phyloP scores from a whole-genome alignment of 2,329 filamentous ascomycete genomes.

The Tetracladium maxilliforme region DNA sequence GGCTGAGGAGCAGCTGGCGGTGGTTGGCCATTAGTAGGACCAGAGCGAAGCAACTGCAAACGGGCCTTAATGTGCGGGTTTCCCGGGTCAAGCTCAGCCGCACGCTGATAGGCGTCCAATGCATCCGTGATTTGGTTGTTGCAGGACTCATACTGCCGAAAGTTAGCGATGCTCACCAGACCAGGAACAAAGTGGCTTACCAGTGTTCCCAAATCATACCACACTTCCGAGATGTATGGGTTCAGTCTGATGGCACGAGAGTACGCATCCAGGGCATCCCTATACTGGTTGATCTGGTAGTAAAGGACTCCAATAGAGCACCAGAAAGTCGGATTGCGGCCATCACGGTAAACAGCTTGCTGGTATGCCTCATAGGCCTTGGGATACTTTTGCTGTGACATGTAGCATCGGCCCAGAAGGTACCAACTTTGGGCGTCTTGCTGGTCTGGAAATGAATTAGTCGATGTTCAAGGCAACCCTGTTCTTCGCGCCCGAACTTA shows the following conservation, averaged over 20 bases:
- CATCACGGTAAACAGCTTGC: conserved; percentile 95
- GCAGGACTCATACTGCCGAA: conserved; percentile 76
- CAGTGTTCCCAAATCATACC: conserved; percentile 94
- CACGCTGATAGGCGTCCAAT: conserved; percentile 86
- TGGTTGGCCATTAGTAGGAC: conserved; percentile 55
- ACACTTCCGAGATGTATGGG: conserved; percentile 96
- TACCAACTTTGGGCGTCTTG: conserved; percentile 98
- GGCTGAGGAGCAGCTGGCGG: conserved; percentile 74
- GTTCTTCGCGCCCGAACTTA: too few relatives aligned
- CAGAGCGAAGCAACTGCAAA: conserved; percentile 74
- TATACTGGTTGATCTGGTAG: conserved; percentile 99
- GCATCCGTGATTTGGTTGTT: conserved; percentile 98
- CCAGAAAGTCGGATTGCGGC: conserved; percentile 97
- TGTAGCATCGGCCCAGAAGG: conserved; percentile 91
- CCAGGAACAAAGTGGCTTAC: conserved; percentile 37
- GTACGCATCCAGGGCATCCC: conserved; percentile 93
- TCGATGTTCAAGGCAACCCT: conserved; percentile 1
- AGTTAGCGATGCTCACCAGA: conserved; percentile 6
- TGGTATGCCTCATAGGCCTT: conserved; percentile 98
- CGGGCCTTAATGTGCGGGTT: conserved; percentile 96
- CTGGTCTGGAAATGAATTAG: conserved; percentile 50
- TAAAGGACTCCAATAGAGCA: conserved; percentile 98
- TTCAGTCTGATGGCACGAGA: conserved; percentile 92
- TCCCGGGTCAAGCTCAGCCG: conserved; percentile 80
- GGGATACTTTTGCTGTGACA: conserved; percentile 98